Base-by-base conservation (phyloP, 2,329 filamentous ascomycete species). In the Colletotrichum chrysophilum region DNA sequence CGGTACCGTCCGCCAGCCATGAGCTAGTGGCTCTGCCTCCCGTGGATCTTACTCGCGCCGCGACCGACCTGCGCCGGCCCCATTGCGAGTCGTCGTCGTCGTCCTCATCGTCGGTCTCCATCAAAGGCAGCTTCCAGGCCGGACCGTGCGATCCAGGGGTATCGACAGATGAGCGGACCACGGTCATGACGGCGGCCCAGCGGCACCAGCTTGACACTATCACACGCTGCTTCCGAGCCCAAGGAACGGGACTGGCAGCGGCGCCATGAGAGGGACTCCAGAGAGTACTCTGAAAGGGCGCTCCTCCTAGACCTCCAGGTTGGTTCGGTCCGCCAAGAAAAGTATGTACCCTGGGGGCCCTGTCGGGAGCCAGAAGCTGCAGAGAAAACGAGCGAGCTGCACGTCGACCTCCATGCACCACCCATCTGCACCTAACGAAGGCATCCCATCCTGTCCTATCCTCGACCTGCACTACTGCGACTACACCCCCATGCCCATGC, bases 311-410 rank as follows among this genome's bases (percentile, higher is more conserved):
- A 43, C 38, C 18, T 43, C 38, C 38, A 43, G 18, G 38, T 43
- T 43, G 38, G 38, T 43, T 43, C 38, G 38, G 18, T 12, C 38
- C 64, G 62, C 69, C 68, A 75, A 75, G 61, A 55, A 69, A 62
- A 43, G n/a, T 55, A n/a, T n/a, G 18, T 30, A 30, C 30, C 65
- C 34, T 48, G 60, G 68, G 32, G 30, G 32, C 61, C 71, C 56
- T 30, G 60, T 60, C 38, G 52, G 66, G 58, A 74, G 38, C 48
- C 62, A 30, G 67, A 36, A 75, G 69, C 43, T 67, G 52, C 73
- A 72, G 61, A 67, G 73, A 43, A 75, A 67, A 48, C 69, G 68
- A 75, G 55, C 55, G 62, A 68, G 69, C 62, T 68, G 69, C 69
- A 68, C 64, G 73, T 64, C 26, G 62, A 72, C 62, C 24, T 56